Base-by-base conservation (phyloP, 2,329 filamentous ascomycete genomes). In the Penicillium sclerotiorum region DNA sequence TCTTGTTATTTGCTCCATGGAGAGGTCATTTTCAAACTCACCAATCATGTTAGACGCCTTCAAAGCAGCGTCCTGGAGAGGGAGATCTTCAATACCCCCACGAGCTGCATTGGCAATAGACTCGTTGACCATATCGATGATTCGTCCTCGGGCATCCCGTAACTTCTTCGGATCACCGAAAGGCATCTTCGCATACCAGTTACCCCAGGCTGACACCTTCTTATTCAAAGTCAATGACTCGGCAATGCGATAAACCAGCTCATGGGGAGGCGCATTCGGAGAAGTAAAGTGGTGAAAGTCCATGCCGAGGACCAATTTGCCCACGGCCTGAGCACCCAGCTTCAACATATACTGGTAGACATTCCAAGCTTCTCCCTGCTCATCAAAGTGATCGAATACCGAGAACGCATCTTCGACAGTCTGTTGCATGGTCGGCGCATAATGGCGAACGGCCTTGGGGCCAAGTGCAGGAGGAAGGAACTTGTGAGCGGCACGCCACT, bases 381-480 rank as follows among this genome's bases (percentile, higher is more conserved):
- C 64, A 52, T 83, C 81, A 0, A 86, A 70, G 40, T 64, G 49
- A 42, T 78, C 75, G 39, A 77, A 76, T 2, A 77, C 69, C 3
- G 68, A 71, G 60, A 79, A 84, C 0, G 79, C 64, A 17, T 77
- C 70, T 55, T 82, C 76, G 2, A 82, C 73, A 0, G 77, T 79
- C 42, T 72, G 64, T 53, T 85, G 80, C 81, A 86, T 85, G 0
- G 74, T 77, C 0, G 82, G 81, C 0, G 80, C 76, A 53, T 86
- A 85, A 56, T 59, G 57, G 9, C 57, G 57, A n/a, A 59, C 57
- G 17, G 57, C 57, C 23, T 59, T 59, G 4, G 57, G 57, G 9
- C 57, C 57, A 3, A 59, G 45, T 8, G 57, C 57, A 2, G 57
- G 57, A 5, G 57, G 57, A 5, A 59, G 44, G 64, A 85, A 86